Evolutionary conservation across 495 filamentous ascomycete species (phyloP).

Genomic region (Penicillium bovifimosum): DNA sequence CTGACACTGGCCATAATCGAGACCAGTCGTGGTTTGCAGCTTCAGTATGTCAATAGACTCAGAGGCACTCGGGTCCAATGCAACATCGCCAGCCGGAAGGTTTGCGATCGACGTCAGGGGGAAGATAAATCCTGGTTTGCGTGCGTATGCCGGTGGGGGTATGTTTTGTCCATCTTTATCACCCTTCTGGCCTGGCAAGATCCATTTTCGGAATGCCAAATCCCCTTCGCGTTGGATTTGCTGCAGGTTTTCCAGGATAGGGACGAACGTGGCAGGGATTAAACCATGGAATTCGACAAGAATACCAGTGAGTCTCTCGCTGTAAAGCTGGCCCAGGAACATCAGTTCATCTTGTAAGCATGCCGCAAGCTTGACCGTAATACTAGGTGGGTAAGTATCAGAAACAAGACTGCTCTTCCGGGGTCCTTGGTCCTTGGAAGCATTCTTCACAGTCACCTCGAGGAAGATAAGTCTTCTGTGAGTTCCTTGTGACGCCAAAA

Average conservation of each 20-base stretch:
- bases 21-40: slow-evolving; percentile 6
- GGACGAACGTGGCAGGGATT: slow-evolving; percentile 10
- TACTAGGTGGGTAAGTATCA: slow-evolving; percentile 1
- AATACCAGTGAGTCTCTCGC: not conserved
- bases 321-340: slow-evolving; percentile 2
- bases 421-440: slow-evolving; percentile 1
- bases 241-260: slow-evolving; percentile 11
- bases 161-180: not conserved
- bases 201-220: slow-evolving; percentile 3
- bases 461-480: slow-evolving; percentile 4
- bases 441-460: slow-evolving; percentile 9
- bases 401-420: slow-evolving; percentile 11
- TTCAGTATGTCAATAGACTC: slow-evolving; percentile 1
- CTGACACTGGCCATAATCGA: slow-evolving; percentile 7
- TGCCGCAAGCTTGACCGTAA: slow-evolving; percentile 13
- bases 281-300: slow-evolving; percentile 7
- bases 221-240: slow-evolving; percentile 2
- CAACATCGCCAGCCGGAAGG: not conserved
- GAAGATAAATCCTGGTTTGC: slow-evolving; percentile 4
- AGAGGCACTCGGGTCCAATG: not conserved
- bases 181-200: not conserved
- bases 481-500: slow-evolving; percentile 6
- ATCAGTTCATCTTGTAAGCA: slow-evolving; percentile 1
- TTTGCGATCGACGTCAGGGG: not conserved
- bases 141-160: slow-evolving; percentile 5